Percentiles rank a stretch among this genome's conserved stretches.
These are phyloP conservation scores for Aspergillus aculeatus DNA, from an alignment of 2,329 filamentous ascomycete genomes.

Conservation along the genomic window DNA sequence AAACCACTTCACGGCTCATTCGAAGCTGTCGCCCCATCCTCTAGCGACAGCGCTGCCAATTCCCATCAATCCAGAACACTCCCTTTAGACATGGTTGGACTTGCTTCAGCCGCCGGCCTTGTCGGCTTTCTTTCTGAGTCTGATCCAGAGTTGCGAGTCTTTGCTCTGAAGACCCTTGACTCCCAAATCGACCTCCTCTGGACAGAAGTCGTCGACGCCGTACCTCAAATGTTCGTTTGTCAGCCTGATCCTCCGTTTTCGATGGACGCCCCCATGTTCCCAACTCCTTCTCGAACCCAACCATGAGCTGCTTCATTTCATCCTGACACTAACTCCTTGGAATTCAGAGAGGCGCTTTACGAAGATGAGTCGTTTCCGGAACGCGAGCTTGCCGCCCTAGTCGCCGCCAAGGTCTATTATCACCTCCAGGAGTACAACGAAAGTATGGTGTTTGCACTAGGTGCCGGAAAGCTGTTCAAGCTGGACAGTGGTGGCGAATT, in stretches of 20 bases:
- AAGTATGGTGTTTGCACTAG: slow-evolving; percentile 96
- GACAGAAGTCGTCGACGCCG: slow-evolving; percentile 90
- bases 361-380: slow-evolving; percentile 95
- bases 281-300: not conserved
- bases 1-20: slow-evolving; percentile 27
- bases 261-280: not conserved
- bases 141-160: slow-evolving; percentile 89
- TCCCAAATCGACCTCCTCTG: slow-evolving; percentile 95
- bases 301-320: not conserved
- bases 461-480: slow-evolving; percentile 92
- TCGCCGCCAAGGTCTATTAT: slow-evolving; percentile 97
- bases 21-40: slow-evolving; percentile 34
- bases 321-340: slow-evolving; percentile 13
- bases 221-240: slow-evolving; percentile 81
- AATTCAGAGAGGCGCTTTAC: slow-evolving; percentile 83
- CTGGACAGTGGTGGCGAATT: slow-evolving; percentile 89
- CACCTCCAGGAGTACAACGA: slow-evolving; percentile 98
- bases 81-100: slow-evolving; percentile 70
- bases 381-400: slow-evolving; percentile 87
- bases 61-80: slow-evolving; percentile 14
- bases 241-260: slow-evolving; percentile 1
- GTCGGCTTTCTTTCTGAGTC: slow-evolving; percentile 94
- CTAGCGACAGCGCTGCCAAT: slow-evolving; percentile 23
- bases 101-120: slow-evolving; percentile 91
- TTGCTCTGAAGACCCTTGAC: slow-evolving; percentile 92